A percentile compares a stretch with the other conserved stretches of the same genome.
These are phyloP conservation scores for Haplographium delicatum DNA, from an alignment of 495 filamentous ascomycete genomes.

Conservation along the genomic window DNA sequence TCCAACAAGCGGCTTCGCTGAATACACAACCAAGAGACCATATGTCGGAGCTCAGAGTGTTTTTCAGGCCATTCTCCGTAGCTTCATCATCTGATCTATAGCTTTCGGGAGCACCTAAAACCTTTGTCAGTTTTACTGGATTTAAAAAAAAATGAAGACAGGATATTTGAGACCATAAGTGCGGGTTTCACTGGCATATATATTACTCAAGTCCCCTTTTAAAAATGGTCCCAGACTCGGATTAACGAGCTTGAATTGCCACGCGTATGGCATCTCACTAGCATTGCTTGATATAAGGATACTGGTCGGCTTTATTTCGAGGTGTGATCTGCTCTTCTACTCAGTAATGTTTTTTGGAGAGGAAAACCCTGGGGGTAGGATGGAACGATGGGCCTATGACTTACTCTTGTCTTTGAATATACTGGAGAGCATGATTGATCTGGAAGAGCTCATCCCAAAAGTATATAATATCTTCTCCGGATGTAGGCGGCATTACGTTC, in stretches of 20 bases:
- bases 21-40: slow-evolving; percentile 41
- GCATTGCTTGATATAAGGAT: slow-evolving; percentile 32
- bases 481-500: slow-evolving; percentile 21
- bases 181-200: slow-evolving; percentile 30
- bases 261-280: slow-evolving; percentile 23
- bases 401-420: too few relatives aligned
- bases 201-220: too few relatives aligned
- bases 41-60: slow-evolving; percentile 25
- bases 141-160: slow-evolving; percentile 10
- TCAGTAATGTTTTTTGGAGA: too few relatives aligned
- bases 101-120: slow-evolving; percentile 31
- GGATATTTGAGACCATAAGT: slow-evolving; percentile 26
- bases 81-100: slow-evolving; percentile 7
- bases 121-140: slow-evolving; percentile 14
- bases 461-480: slow-evolving; percentile 24
- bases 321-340: slow-evolving; percentile 37
- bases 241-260: slow-evolving; percentile 35
- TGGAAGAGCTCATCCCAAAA: slow-evolving; percentile 38
- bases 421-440: slow-evolving; percentile 29
- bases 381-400: too few relatives aligned
- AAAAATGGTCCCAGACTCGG: too few relatives aligned
- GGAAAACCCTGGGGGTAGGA: too few relatives aligned
- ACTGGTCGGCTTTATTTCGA: slow-evolving; percentile 36
- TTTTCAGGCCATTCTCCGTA: background rate
- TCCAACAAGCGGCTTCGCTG: slow-evolving; percentile 38